These are phyloP conservation scores for Coemansia sp. DNA, from an alignment of 192 early-diverging fungal species.

Conservation along the genomic window DNA sequence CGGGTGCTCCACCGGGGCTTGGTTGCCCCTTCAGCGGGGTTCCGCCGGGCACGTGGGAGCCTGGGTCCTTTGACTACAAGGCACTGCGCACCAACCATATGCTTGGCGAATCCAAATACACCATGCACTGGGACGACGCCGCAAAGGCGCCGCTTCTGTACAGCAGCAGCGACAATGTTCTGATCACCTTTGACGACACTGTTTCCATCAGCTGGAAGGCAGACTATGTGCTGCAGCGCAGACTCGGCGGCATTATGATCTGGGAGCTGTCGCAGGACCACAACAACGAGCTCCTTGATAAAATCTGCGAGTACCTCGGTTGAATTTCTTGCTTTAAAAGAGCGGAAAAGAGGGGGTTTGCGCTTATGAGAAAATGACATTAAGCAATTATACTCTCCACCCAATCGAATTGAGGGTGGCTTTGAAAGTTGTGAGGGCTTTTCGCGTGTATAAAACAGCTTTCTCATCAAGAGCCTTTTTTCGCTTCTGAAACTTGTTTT, in stretches of 20 bases:
- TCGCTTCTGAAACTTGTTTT: background rate
- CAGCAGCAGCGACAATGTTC: conserved; percentile 61
- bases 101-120: conserved; percentile 59
- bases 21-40: conserved; percentile 66
- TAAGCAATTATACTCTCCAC: too few relatives aligned
- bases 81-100: conserved; percentile 53
- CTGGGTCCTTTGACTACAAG: conserved; percentile 91
- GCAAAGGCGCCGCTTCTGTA: conserved; percentile 83
- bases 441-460: too few relatives aligned
- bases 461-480: too few relatives aligned
- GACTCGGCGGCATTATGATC: conserved; percentile 75
- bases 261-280: conserved; percentile 70
- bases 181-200: conserved; percentile 83
- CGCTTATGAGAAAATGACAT: too few relatives aligned
- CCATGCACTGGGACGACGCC: conserved; percentile 74
- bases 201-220: conserved; percentile 66
- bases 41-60: conserved; percentile 84
- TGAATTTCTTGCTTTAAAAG: too few relatives aligned
- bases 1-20: conserved; percentile 49
- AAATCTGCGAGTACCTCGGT: conserved; percentile 53
- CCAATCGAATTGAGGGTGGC: too few relatives aligned
- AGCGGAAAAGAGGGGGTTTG: background rate
- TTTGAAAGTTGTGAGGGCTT: too few relatives aligned
- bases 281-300: conserved; percentile 41
- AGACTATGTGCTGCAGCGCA: conserved; percentile 58